Percentiles rank a stretch among this genome's conserved stretches.
Conservation (phyloP, 2,329 filamentous ascomycete species). For the Ophiognomonia clavigignenti-juglandacearum region DNA sequence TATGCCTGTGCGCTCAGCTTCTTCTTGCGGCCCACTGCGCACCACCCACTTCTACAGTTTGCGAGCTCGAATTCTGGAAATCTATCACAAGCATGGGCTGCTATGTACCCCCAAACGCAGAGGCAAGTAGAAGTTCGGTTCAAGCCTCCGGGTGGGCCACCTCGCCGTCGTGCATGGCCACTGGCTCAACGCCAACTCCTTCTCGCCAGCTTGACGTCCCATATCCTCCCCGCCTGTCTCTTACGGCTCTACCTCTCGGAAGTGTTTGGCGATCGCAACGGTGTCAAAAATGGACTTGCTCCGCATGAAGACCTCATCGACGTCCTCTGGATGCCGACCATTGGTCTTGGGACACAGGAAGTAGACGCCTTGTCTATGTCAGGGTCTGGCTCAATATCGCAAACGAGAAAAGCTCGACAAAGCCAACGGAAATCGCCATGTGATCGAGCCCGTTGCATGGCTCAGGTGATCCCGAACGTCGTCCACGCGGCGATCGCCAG, state of each 20-base stretch:
- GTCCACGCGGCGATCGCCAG: conserved; percentile 58
- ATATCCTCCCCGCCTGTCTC: not conserved
- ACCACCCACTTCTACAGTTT: not conserved
- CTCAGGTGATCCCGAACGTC: conserved; percentile 52
- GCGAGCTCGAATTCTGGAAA: not conserved
- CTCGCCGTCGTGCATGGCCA: not conserved
- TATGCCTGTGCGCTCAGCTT: not conserved
- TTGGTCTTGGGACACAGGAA: conserved; percentile 13
- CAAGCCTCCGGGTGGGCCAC: not conserved
- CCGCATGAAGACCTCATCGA: conserved; percentile 16
- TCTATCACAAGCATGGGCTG: not conserved
- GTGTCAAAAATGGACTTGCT: conserved; percentile 15
- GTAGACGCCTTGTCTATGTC: not conserved
- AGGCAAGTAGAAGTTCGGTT: not conserved
- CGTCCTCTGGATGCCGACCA: conserved; percentile 15
- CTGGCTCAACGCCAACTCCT: not conserved
- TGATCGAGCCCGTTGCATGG: conserved; percentile 44
- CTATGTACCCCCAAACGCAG: not conserved
- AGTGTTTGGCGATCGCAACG: conserved; percentile 13
- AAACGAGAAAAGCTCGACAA: conserved; percentile 45
- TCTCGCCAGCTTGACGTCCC: not conserved
- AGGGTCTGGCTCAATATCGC: not conserved
- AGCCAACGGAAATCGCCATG: conserved; percentile 58
- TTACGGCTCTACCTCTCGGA: conserved; percentile 2
- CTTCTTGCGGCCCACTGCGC: not conserved